Percentiles rank a stretch among this genome's conserved stretches.
phyloP scores from a whole-genome alignment of 768 basidiomycete genomes.

The Pleurotus tuoliensis region DNA sequence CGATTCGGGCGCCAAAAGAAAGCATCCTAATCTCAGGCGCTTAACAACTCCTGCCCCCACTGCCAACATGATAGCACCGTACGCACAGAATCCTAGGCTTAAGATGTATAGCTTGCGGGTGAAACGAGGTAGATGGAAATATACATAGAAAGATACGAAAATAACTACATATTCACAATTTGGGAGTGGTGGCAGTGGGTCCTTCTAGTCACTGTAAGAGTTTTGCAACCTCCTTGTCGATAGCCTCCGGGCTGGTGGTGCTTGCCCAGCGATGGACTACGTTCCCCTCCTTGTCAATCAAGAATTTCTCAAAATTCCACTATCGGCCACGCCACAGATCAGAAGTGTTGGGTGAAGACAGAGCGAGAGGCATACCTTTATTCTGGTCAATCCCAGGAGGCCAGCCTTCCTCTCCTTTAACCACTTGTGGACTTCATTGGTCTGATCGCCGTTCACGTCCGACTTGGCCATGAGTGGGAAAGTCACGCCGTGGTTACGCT shows the following conservation, averaged over 20 bases:
- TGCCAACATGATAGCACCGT: too few species aligned
- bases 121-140: too few species aligned
- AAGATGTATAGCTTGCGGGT: too few species aligned
- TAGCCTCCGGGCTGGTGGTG: constrained; percentile 63
- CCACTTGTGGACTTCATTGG: constrained; percentile 83
- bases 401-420: constrained; percentile 79
- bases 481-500: constrained; percentile 80
- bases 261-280: constrained; percentile 77
- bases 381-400: constrained; percentile 62
- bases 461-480: constrained; percentile 93
- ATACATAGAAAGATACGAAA: not conserved
- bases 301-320: constrained; percentile 94
- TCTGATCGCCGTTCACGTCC: constrained; percentile 84
- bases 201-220: constrained; percentile 33
- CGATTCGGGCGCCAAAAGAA: not conserved
- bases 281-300: constrained; percentile 73
- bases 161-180: not conserved
- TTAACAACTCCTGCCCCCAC: not conserved
- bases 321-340: constrained; percentile 19
- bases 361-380: constrained; percentile 52
- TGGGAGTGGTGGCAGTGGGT: not conserved
- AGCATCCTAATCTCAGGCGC: not conserved
- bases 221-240: constrained; percentile 63
- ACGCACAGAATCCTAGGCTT: too few species aligned
- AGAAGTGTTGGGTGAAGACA: not conserved